Evolutionary conservation across 208 protist species (phyloP).

Genomic region (Phytomonas sp.): DNA sequence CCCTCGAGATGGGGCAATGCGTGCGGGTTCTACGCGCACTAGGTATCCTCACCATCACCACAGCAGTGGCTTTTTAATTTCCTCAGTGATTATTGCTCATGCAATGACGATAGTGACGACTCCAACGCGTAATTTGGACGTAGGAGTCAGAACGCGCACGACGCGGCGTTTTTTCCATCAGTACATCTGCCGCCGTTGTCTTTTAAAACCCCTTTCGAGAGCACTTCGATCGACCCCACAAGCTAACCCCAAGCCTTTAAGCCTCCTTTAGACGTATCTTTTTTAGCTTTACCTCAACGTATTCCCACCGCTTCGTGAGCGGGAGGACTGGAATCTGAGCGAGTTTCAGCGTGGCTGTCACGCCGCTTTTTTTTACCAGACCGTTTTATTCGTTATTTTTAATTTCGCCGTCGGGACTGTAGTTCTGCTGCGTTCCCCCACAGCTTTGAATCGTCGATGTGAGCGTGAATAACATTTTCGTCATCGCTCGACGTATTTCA

Average conservation of each 20-base stretch:
- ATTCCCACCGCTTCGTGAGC: conserved; percentile 36
- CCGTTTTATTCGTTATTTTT: conserved; percentile 1
- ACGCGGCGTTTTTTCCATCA: no score
- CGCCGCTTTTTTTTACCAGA: not conserved
- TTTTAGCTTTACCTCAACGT: conserved; percentile 48
- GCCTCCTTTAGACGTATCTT: no score
- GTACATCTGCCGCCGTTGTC: no score
- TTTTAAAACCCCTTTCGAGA: no score
- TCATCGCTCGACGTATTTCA: conserved; percentile 46
- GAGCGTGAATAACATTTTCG: conserved; percentile 57
- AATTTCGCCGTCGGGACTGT: not conserved
- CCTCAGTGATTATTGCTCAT: not conserved
- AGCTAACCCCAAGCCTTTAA: no score
- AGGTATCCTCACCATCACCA: no score
- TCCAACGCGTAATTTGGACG: not conserved
- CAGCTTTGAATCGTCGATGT: conserved; percentile 57
- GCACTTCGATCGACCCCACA: no score
- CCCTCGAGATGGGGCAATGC: not conserved
- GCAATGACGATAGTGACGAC: not conserved
- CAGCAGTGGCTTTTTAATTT: not conserved
- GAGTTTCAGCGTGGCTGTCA: conserved; percentile 39
- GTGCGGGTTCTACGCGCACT: not conserved
- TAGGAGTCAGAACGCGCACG: no score
- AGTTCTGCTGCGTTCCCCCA: conserved; percentile 13
- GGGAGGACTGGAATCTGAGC: conserved; percentile 42